Evolutionary conservation across 2,329 filamentous ascomycete species (phyloP).

Genomic region (Nemania sp.): DNA sequence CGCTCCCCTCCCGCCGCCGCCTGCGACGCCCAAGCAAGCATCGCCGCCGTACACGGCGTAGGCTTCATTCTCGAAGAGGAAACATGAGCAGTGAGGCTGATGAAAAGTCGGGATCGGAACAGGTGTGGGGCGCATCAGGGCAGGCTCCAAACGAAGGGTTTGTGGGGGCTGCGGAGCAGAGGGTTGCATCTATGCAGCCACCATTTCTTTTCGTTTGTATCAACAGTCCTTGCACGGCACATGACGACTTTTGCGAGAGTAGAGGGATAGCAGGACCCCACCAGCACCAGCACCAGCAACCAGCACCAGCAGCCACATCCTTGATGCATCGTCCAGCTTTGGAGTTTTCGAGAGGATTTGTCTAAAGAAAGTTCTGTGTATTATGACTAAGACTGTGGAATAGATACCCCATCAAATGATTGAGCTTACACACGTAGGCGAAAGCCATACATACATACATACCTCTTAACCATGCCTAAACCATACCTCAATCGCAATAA

Average conservation of each 20-base stretch:
- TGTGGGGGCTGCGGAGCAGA: neutral
- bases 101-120: neutral
- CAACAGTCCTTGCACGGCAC: conserved; percentile 5
- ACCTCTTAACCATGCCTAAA: too few species aligned
- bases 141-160: neutral
- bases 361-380: conserved; percentile 29
- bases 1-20: neutral
- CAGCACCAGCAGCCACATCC: neutral
- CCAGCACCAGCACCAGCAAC: neutral
- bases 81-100: neutral
- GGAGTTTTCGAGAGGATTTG: conserved; percentile 18
- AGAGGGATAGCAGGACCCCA: neutral
- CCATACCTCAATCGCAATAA: neutral
- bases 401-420: conserved; percentile 36
- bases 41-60: neutral
- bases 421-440: too few species aligned
- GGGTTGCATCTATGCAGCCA: neutral
- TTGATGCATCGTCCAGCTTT: conserved; percentile 13
- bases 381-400: conserved; percentile 35
- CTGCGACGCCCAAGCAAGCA: neutral
- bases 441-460: conserved; percentile 3
- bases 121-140: neutral
- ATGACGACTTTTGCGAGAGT: conserved; percentile 6
- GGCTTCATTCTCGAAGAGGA: neutral
- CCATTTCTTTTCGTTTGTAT: conserved; percentile 8